Percentiles rank a stretch among this genome's conserved stretches.
Evolutionary conservation across 2,329 filamentous ascomycete genomes (phyloP).

Genomic region (Xylaria sp.): DNA sequence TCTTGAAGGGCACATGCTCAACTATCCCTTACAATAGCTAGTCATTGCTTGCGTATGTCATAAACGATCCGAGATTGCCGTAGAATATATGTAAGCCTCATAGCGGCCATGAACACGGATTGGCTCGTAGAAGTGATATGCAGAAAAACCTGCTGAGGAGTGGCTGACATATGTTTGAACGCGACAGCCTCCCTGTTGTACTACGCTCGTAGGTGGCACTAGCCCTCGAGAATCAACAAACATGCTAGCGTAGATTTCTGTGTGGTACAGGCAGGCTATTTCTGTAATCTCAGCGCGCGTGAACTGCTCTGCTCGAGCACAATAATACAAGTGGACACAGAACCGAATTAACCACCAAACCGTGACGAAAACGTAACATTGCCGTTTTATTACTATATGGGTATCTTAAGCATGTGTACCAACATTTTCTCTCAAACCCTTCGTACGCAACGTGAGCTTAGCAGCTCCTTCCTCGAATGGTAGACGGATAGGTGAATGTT

Average conservation of each 20-base stretch:
- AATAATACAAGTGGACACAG: neutral
- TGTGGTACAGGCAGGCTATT: neutral
- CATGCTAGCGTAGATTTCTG: neutral
- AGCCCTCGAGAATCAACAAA: neutral
- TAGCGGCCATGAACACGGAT: neutral
- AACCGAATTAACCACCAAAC: neutral
- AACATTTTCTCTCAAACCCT: slow-evolving; percentile 65
- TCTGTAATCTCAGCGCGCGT: neutral
- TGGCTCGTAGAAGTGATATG: neutral
- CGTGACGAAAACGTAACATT: neutral
- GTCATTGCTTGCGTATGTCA: neutral
- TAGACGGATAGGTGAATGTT: slow-evolving; percentile 47
- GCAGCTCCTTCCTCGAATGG: slow-evolving; percentile 60
- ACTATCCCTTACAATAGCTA: neutral
- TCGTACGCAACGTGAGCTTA: slow-evolving; percentile 65
- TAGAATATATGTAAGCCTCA: neutral
- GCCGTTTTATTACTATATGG: slow-evolving; percentile 27
- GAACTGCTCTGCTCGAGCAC: neutral
- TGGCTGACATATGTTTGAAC: neutral
- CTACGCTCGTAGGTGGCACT: neutral
- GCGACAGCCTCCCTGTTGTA: neutral
- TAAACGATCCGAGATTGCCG: neutral
- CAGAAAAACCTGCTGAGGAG: neutral
- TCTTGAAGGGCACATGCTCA: neutral
- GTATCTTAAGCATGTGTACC: slow-evolving; percentile 46